Evolutionary conservation across 805 yeast genomes (phyloP).

Genomic region (Kuraishia molischiana): DNA sequence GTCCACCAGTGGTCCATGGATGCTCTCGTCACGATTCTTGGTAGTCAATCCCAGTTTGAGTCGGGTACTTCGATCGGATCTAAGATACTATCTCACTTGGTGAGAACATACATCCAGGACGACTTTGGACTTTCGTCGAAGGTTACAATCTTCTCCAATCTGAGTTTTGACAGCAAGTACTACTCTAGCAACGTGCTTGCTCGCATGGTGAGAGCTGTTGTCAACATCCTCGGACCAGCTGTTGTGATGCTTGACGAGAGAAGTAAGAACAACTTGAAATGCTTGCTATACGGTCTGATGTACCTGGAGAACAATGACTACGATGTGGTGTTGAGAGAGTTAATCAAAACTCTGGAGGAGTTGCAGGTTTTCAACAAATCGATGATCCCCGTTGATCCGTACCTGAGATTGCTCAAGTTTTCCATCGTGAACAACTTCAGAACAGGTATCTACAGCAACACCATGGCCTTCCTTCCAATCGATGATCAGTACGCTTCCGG

Average conservation of each 20-base stretch:
- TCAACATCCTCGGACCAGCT: conserved; percentile 52
- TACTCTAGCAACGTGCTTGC: conserved; percentile 34
- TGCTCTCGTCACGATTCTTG: conserved; percentile 46
- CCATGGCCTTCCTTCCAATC: conserved; percentile 14
- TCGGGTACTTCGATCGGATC: conserved; percentile 24
- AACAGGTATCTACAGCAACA: conserved; percentile 17
- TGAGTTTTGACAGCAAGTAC: conserved; percentile 29
- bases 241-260: conserved; percentile 21
- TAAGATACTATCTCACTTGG: conserved; percentile 29
- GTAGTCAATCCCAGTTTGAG: conserved; percentile 31
- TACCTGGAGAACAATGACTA: conserved; percentile 22
- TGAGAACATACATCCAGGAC: conserved; percentile 31
- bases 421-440: conserved; percentile 22
- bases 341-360: conserved; percentile 33
- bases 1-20: conserved; percentile 69
- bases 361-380: conserved; percentile 34
- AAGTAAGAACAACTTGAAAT: conserved; percentile 22
- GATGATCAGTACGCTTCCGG: conserved; percentile 10
- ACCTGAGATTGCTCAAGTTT: conserved; percentile 20
- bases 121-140: conserved; percentile 36
- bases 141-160: conserved; percentile 36
- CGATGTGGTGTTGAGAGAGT: conserved; percentile 23
- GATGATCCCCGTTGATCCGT: conserved; percentile 17
- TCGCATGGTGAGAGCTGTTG: conserved; percentile 31
- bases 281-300: conserved; percentile 27